Percentiles rank a stretch among this genome's conserved stretches.
These are phyloP conservation scores for Pisolithus tinctorius DNA, from an alignment of 768 basidiomycete genomes.

Conservation along the genomic window DNA sequence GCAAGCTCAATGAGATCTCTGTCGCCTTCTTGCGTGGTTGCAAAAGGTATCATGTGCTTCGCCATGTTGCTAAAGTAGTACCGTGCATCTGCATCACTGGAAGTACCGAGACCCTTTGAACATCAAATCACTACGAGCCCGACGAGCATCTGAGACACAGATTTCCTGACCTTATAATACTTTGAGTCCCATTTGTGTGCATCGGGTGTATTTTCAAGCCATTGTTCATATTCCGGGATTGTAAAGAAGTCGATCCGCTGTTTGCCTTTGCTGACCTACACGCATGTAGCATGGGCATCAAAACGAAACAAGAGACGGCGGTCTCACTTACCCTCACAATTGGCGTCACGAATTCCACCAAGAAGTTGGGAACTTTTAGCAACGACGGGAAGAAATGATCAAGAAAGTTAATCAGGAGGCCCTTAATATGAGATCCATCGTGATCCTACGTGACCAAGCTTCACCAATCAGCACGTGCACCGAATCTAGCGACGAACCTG, in stretches of 20 bases:
- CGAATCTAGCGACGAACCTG: conserved; percentile 52
- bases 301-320: conserved; percentile 16
- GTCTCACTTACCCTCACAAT: conserved; percentile 70
- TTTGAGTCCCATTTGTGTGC: conserved; percentile 84
- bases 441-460: conserved; percentile 65
- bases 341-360: conserved; percentile 97
- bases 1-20: conserved; percentile 90
- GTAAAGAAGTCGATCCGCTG: conserved; percentile 89
- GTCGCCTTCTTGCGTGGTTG: conserved; percentile 73
- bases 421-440: conserved; percentile 99
- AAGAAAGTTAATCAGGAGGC: conserved; percentile 95
- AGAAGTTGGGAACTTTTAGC: conserved; percentile 81
- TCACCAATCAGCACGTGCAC: not conserved
- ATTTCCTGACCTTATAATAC: conserved; percentile 82
- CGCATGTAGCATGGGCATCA: not conserved
- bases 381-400: conserved; percentile 97
- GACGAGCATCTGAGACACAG: not conserved
- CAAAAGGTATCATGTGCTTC: conserved; percentile 94
- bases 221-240: conserved; percentile 92
- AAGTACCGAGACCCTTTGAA: conserved; percentile 89
- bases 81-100: conserved; percentile 80
- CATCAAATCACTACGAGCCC: not conserved
- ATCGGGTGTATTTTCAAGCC: conserved; percentile 74
- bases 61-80: conserved; percentile 90
- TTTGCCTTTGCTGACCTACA: conserved; percentile 73